Base-by-base conservation (phyloP, 1,284 basidiomycete genomes). In the Melampsora americana region DNA sequence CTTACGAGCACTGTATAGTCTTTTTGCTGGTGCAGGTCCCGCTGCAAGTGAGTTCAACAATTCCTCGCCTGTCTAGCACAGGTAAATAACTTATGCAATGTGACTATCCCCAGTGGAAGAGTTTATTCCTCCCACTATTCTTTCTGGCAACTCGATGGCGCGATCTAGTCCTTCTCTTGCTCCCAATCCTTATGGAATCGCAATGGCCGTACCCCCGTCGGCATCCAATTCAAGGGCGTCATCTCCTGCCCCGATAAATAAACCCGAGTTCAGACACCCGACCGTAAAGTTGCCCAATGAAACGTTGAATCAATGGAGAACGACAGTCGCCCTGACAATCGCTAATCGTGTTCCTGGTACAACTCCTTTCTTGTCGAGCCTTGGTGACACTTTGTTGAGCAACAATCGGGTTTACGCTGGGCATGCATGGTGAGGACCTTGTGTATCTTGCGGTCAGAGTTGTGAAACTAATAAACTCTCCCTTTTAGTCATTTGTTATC, bases 21-120 rank as follows among this genome's bases (percentile, higher is more conserved):
- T 95, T 62, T 93, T 90, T 81, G 90, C 92, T 14, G 94, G 95
- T 18, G 89, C 91, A 81, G 91, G 91, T 12, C 86, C 90, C 60
- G 84, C 87, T 72, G 87, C 91, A 75, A 87, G 93, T 92, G 81
- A 80, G 86, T 83, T 56, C 71, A 56, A 73, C 82, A 12, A 65
- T 81, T 66, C 66, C 66, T 80, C 82, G 6, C 79, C 81, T 12
- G 80, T 79, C 69, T 80, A 83, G 70, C 79, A 80, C 18, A 80
- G 35, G 9, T 35, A 26, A 14, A 53, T 53, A 16, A 28, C 16
- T 62, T 16, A 48, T 67, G 23, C 48, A 12, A 28, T 14, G 26
- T 61, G 39, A 7, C n/a, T 50, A 32, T 62, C 32, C 64, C 18
- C 77, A 93, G 92, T 93, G 44, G 89, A 92, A 83, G 90, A 92